phyloP scores from a whole-genome alignment of 306 rosid species.

The Trifolium pratense region DNA sequence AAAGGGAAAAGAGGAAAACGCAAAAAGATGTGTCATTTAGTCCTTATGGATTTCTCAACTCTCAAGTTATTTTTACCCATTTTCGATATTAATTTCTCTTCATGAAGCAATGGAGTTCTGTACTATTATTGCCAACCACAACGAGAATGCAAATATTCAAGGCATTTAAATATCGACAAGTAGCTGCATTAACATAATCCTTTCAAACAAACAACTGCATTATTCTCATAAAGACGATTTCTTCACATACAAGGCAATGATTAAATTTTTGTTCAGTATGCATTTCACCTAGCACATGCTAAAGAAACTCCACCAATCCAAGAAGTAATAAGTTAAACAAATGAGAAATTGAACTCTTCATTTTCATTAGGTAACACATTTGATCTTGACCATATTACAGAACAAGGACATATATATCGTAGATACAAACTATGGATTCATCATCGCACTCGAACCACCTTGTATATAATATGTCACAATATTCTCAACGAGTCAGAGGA shows the following conservation, averaged over 20 bases:
- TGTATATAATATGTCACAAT: neutral
- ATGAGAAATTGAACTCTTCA: neutral
- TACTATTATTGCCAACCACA: too few relatives aligned
- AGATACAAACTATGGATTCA: neutral
- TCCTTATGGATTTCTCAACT: too few relatives aligned
- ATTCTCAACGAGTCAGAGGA: neutral
- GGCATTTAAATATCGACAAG: neutral
- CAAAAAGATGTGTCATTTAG: too few relatives aligned
- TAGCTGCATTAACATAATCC: neutral
- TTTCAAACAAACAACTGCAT: neutral
- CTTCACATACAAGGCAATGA: constrained; percentile 24
- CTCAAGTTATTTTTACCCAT: too few relatives aligned
- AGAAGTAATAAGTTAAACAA: neutral
- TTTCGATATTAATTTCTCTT: too few relatives aligned
- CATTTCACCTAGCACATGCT: constrained; percentile 24
- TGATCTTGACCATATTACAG: neutral
- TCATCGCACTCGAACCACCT: constrained; percentile 21
- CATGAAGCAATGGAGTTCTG: too few relatives aligned
- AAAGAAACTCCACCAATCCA: constrained; percentile 20
- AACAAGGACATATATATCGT: constrained; percentile 7
- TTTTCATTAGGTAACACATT: neutral
- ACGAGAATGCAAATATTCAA: neutral
- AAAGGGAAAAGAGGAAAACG: too few relatives aligned
- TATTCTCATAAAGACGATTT: constrained; percentile 17
- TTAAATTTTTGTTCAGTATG: neutral